These are phyloP conservation scores for Syncephalastrum racemosum DNA, from an alignment of 371 early-diverging fungal genomes.

Conservation along the genomic window DNA sequence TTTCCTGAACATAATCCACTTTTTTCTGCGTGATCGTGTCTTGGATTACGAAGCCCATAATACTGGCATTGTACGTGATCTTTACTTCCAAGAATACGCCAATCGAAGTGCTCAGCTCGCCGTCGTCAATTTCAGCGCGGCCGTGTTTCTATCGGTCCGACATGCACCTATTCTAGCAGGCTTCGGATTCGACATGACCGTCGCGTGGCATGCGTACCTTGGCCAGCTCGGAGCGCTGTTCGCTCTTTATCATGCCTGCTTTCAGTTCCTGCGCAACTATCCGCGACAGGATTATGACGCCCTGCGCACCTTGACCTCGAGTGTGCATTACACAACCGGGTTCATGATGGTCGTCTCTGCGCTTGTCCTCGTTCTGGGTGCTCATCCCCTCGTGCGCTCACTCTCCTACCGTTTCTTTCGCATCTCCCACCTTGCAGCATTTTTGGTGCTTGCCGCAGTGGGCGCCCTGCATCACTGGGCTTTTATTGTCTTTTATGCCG, in stretches of 20 bases:
- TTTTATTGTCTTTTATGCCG: constrained; percentile 32
- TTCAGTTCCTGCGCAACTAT: constrained; percentile 28
- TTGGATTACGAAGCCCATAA: constrained; percentile 1
- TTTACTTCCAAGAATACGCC: constrained; percentile 23
- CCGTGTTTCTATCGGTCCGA: constrained; percentile 33
- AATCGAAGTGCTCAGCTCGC: constrained; percentile 40
- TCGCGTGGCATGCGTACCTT: constrained; percentile 41
- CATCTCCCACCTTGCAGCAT: constrained; percentile 23
- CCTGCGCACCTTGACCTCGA: constrained; percentile 17
- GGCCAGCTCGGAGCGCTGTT: constrained; percentile 22
- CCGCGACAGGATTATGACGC: constrained; percentile 11
- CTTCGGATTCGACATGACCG: constrained; percentile 14
- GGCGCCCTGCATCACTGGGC: constrained; percentile 36
- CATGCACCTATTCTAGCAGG: constrained; percentile 13
- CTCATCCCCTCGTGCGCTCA: constrained; percentile 35
- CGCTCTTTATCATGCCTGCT: constrained; percentile 32
- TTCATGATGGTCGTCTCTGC: constrained; percentile 15
- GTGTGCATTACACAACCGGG: constrained; percentile 30
- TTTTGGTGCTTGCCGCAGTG: constrained; percentile 17
- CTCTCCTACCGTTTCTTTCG: constrained; percentile 39
- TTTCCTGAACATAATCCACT: constrained; percentile 7
- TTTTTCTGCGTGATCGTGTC: constrained; percentile 5
- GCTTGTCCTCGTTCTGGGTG: constrained; percentile 20
- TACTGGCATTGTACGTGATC: neutral
- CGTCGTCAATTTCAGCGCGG: constrained; percentile 26